Base-by-base conservation (phyloP, 2,329 filamentous ascomycete species). In the Salinomyces thailandicus region DNA sequence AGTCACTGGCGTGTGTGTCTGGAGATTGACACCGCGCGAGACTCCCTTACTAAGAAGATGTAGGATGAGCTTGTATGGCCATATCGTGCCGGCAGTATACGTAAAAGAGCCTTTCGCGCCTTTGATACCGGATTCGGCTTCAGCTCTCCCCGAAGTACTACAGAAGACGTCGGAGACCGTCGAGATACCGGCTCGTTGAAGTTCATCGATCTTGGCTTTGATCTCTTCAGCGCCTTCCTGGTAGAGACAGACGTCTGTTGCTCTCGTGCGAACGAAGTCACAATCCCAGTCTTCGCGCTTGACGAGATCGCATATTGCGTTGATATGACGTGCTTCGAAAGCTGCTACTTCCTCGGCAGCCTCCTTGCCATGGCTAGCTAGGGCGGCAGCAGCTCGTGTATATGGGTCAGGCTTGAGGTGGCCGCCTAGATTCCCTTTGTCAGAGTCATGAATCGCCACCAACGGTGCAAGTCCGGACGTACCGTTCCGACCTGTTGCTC, bases 11-110 rank as follows among this genome's bases (percentile, higher is more conserved):
- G 81, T 85, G 41, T 69, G 73, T 3, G 80, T 85, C 58, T 86
- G 81, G 16, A 87, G 63, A 48, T 85, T 85, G 47, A 85, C 75
- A n/a, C 52, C 58, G 1, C 55, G 55, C 17, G 63, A 53, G 3
- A 69, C 52, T 0, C 81, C 67, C 9, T 62, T 58, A 53, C 81
- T 74, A 1, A 93, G 62, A 0, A 86, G 66, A 61, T 77, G 79
- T 2, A 73, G 64, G 2, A 91, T 75, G 12, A 89, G 71, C 61
- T 86, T 87, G 59, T 89, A 87, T 0, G 84, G 82, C 80, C 79
- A 84, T 22, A 84, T 51, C 48, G 73, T 76, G 0, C 73, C 80
- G 0, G 81, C 80, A 33, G 72, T 55, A 32, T 19, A 36, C 4
- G 13, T 27, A n/a, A 16, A 22, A 8, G 9, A 16, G 2, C 50